A percentile compares a stretch with the other conserved stretches of the same genome.
Conservation (phyloP, 2,329 filamentous ascomycete genomes). For the Penicillium hesseltinei region DNA sequence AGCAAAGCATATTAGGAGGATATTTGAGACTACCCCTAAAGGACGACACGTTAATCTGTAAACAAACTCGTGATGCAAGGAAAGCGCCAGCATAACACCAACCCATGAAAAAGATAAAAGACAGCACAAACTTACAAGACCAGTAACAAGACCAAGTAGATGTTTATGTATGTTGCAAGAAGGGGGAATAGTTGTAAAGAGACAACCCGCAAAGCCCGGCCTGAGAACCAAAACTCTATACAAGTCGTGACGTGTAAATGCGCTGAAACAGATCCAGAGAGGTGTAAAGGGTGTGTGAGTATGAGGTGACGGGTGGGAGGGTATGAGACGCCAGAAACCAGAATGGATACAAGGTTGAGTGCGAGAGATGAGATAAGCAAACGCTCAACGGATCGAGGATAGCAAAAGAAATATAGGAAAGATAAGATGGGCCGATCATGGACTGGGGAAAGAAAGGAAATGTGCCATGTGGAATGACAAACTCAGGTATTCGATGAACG, state of each 20-base stretch:
- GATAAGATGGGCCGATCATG: not conserved
- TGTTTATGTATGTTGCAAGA: conserved; percentile 21
- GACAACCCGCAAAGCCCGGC: conserved; percentile 16
- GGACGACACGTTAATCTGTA: not conserved
- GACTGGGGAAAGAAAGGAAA: not conserved
- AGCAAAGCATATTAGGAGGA: not conserved
- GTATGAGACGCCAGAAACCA: conserved; percentile 19
- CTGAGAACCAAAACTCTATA: conserved; percentile 24
- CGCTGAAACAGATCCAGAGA: conserved; percentile 13
- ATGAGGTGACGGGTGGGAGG: conserved; percentile 3
- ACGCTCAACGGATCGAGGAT: conserved; percentile 6
- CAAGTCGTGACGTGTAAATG: conserved; percentile 24
- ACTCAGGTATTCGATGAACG: not conserved
- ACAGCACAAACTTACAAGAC: not conserved
- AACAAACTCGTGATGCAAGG: conserved; percentile 11
- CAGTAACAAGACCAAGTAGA: conserved; percentile 11
- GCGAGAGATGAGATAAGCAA: conserved; percentile 1
- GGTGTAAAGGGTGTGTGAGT: conserved; percentile 2
- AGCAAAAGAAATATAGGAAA: not conserved
- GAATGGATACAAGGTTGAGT: conserved; percentile 8
- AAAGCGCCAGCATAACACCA: conserved; percentile 17
- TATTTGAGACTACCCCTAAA: not conserved
- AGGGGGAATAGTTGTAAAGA: conserved; percentile 17
- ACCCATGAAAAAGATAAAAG: conserved; percentile 18
- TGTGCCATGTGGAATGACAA: not conserved